phyloP scores from a whole-genome alignment of 2,329 filamentous ascomycete genomes.

The Verticillium alfalfae region DNA sequence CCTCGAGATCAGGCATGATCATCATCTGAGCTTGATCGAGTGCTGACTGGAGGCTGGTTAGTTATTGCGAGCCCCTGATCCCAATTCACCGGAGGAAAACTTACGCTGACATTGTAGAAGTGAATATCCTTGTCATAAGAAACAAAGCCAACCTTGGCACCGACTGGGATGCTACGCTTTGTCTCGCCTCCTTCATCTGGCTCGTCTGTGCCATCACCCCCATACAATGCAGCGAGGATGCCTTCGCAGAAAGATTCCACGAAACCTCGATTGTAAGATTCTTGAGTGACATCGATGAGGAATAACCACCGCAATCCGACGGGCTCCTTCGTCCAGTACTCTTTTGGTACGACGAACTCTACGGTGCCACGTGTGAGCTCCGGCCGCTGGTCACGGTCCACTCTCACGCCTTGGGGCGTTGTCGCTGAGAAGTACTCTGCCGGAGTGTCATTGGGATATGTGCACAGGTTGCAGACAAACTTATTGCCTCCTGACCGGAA shows the following conservation, averaged over 20 bases:
- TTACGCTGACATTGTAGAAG: slow-evolving; percentile 89
- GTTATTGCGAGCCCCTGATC: neutral
- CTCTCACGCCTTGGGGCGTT: slow-evolving; percentile 76
- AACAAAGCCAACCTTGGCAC: slow-evolving; percentile 87
- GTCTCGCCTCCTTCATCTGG: slow-evolving; percentile 47
- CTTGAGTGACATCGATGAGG: slow-evolving; percentile 87
- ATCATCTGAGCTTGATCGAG: slow-evolving; percentile 93
- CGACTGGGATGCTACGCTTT: slow-evolving; percentile 61
- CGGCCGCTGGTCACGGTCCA: slow-evolving; percentile 82
- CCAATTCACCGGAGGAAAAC: slow-evolving; percentile 22
- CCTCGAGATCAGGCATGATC: slow-evolving; percentile 96
- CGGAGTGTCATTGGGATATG: slow-evolving; percentile 90
- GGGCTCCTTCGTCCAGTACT: slow-evolving; percentile 96
- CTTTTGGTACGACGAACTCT: slow-evolving; percentile 94
- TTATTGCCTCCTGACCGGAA: slow-evolving; percentile 93
- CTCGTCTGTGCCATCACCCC: slow-evolving; percentile 49
- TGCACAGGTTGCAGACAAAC: slow-evolving; percentile 97
- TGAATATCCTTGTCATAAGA: slow-evolving; percentile 96
- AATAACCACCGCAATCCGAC: slow-evolving; percentile 86
- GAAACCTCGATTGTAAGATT: slow-evolving; percentile 86
- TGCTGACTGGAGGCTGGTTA: slow-evolving; percentile 43
- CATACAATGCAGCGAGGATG: slow-evolving; percentile 79
- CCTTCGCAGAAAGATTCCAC: slow-evolving; percentile 87
- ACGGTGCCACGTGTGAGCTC: slow-evolving; percentile 90
- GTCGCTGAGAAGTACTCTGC: slow-evolving; percentile 91